phyloP scores from a whole-genome alignment of 495 filamentous ascomycete genomes.

The Aspergillus biplanus region DNA sequence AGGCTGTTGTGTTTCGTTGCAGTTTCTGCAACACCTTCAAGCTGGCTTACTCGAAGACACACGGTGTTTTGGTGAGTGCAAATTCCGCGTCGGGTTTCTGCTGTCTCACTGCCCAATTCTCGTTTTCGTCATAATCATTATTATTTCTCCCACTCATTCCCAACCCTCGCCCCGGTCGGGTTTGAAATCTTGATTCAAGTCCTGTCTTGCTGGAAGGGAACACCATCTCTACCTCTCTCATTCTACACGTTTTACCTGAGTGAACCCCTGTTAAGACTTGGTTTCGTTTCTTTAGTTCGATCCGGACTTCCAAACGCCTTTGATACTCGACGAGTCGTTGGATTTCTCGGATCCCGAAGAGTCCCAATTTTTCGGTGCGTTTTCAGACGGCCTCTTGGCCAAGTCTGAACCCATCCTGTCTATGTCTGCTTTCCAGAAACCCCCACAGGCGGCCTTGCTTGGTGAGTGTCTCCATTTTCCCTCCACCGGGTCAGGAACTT shows the following conservation, averaged over 20 bases:
- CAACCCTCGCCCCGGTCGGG: conserved; percentile 7
- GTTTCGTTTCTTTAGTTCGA: conserved; percentile 37
- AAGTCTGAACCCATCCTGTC: conserved; percentile 57
- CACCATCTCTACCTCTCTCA: conserved; percentile 2
- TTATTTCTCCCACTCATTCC: conserved; percentile 9
- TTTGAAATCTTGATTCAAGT: conserved; percentile 25
- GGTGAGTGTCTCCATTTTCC: conserved; percentile 34
- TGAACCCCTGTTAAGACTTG: conserved; percentile 29
- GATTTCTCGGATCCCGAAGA: conserved; percentile 56
- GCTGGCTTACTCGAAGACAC: conserved; percentile 56
- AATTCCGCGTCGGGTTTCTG: conserved; percentile 21
- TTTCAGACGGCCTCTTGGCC: conserved; percentile 55
- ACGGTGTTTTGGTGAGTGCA: conserved; percentile 56
- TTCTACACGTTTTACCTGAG: conserved; percentile 13
- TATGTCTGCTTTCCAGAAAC: conserved; percentile 58
- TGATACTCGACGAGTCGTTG: conserved; percentile 58
- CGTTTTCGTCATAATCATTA: conserved; percentile 21
- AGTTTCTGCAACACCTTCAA: conserved; percentile 56
- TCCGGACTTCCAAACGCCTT: conserved; percentile 54
- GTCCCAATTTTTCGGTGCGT: conserved; percentile 48
- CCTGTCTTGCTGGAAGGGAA: conserved; percentile 12
- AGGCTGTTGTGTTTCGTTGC: conserved; percentile 49
- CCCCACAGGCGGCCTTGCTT: conserved; percentile 42
- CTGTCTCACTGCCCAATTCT: conserved; percentile 27
- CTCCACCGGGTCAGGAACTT: neutral